Base-by-base conservation (phyloP, 75 land plant species). In the Isoetes taiwanensis region DNA sequence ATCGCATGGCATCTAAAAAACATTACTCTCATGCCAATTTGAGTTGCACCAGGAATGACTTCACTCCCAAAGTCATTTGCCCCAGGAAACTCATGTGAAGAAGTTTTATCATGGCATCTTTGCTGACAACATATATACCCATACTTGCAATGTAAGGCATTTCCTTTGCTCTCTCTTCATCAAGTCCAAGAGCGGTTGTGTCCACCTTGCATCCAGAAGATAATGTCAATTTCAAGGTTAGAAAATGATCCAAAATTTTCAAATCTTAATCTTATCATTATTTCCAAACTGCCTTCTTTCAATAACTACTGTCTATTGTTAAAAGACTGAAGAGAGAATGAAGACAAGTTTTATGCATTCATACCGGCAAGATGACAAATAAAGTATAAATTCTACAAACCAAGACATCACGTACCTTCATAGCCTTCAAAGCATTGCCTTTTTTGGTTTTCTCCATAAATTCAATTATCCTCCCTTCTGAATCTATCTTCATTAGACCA, bases 101-200 rank as follows among this genome's bases (percentile, higher is more conserved):
- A 24, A 89, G 60, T 40, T 69, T 54, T 63, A 57, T 26, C 90
- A 89, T 81, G 12, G 66, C 72, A 54, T 85, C 78, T 64, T 68
- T 89, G 57, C 81, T 84, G 6, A 89, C 70, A 1, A 81, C 88
- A 69, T 86, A 90, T 10, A 90, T 90, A 5, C 97, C 97, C 88
- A 86, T 86, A 25, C 97, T 87, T 17, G 99, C 99, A 57, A 94
- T 94, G 67, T 69, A 94, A 28, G 99, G 99, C 84, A 94, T 82
- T 59, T 89, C 90, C 64, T 85, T 88, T 1, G 99, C 99, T 61
- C 99, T 77, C 58, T 84, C 82, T 59, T 84, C 90, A 68, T 89
- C 96, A 59, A 94, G 82, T 8, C 99, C 99, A 52, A 94, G 59
- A 11, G 89, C 80, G 4, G 99, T 94, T 5, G 99, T 94, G 64